These are phyloP conservation scores for Colletotrichum godetiae DNA, from an alignment of 2,329 filamentous ascomycete genomes.

Conservation along the genomic window DNA sequence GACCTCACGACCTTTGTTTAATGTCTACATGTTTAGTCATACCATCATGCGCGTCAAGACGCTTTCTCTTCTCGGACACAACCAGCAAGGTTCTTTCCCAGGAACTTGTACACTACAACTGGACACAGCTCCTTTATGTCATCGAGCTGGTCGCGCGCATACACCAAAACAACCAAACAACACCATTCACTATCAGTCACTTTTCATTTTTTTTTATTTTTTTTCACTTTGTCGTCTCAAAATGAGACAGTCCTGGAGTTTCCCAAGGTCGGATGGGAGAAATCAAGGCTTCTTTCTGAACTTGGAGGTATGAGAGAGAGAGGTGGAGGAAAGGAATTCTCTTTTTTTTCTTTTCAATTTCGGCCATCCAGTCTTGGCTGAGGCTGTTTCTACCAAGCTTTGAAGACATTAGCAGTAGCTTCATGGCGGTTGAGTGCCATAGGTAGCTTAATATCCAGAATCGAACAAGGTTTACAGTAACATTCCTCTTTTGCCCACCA, in stretches of 20 bases:
- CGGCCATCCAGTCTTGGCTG: not conserved
- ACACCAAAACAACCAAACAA: slow-evolving; percentile 18
- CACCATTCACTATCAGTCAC: not conserved
- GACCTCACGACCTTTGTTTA: slow-evolving; percentile 39
- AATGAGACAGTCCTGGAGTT: slow-evolving; percentile 1
- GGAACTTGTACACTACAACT: slow-evolving; percentile 23
- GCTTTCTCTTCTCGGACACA: slow-evolving; percentile 35
- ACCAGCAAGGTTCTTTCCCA: slow-evolving; percentile 11
- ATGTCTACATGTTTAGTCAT: slow-evolving; percentile 38
- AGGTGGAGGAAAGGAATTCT: not conserved
- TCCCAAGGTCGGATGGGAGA: not conserved
- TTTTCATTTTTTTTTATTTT: slow-evolving; percentile 16
- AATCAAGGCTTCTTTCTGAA: not conserved
- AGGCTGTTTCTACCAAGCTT: slow-evolving; percentile 5
- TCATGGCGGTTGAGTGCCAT: not conserved
- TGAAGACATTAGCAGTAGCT: slow-evolving; percentile 19
- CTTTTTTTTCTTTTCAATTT: not conserved
- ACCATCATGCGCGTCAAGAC: slow-evolving; percentile 34
- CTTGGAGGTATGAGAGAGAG: not conserved
- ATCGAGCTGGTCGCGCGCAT: slow-evolving; percentile 12
- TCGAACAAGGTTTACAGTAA: slow-evolving; percentile 11
- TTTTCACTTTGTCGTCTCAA: slow-evolving; percentile 7
- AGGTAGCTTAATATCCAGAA: slow-evolving; percentile 33
- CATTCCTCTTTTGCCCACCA: not conserved
- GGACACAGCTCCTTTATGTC: not conserved